These are phyloP conservation scores for Begonia peltatifolia DNA, from an alignment of 306 rosid genomes.

Conservation along the genomic window DNA sequence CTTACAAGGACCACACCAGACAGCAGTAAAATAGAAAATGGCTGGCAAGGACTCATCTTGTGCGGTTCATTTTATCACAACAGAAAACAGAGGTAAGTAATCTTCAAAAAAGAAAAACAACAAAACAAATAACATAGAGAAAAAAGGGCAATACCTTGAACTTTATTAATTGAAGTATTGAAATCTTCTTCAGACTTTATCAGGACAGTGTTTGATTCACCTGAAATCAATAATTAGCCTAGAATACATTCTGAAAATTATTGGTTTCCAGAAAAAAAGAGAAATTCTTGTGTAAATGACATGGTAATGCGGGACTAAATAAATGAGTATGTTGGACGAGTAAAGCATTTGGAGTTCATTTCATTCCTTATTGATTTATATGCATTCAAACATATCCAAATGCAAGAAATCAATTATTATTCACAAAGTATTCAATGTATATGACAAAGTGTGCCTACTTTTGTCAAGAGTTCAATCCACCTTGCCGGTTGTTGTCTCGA, in stretches of 20 bases:
- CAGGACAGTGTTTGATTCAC: conserved; percentile 31
- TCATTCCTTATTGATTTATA: too few species aligned
- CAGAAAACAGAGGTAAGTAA: conserved; percentile 5
- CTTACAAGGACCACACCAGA: conserved; percentile 95
- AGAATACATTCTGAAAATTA: neutral
- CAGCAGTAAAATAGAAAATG: conserved; percentile 77
- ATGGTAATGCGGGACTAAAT: neutral
- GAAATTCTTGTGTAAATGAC: neutral
- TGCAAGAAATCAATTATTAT: too few species aligned
- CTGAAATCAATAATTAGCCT: conserved; percentile 18
- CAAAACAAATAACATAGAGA: neutral
- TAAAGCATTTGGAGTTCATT: neutral
- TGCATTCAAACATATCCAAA: too few species aligned
- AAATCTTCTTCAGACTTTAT: conserved; percentile 47
- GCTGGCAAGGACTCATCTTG: conserved; percentile 53
- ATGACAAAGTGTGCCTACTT: too few species aligned
- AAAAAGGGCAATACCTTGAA: conserved; percentile 24
- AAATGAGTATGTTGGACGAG: neutral
- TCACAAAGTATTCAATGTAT: too few species aligned
- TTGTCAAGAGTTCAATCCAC: too few species aligned
- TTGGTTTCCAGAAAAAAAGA: neutral
- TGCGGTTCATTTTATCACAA: conserved; percentile 8
- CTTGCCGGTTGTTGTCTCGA: too few species aligned
- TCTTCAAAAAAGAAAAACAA: neutral
- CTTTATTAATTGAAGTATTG: conserved; percentile 26